Conservation (phyloP, 768 basidiomycete species). For the Solioccasus polychromus region DNA sequence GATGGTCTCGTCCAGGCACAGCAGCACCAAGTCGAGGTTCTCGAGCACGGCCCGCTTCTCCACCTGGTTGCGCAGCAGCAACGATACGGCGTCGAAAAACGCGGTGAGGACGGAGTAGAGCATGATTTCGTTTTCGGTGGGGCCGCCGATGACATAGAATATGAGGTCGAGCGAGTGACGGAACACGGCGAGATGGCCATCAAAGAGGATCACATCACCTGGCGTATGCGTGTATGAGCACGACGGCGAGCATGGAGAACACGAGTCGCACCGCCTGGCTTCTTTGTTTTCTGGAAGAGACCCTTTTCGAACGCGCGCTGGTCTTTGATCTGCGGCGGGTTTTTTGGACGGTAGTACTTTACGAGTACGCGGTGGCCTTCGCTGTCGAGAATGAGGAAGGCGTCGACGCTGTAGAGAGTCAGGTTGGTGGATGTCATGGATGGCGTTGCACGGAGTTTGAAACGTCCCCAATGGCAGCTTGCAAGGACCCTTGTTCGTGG, state of each 20-base stretch:
- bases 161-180: constrained; percentile 94
- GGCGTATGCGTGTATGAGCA: not conserved
- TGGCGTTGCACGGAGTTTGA: constrained; percentile 21
- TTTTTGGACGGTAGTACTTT: constrained; percentile 88
- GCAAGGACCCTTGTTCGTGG: constrained; percentile 8
- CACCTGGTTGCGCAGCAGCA: constrained; percentile 86
- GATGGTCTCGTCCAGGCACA: constrained; percentile 95
- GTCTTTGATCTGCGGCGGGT: constrained; percentile 74
- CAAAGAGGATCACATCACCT: constrained; percentile 95
- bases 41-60: constrained; percentile 95
- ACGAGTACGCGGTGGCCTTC: constrained; percentile 94
- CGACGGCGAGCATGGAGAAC: not conserved
- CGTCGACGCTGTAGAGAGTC: constrained; percentile 83
- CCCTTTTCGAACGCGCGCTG: constrained; percentile 96
- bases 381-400: constrained; percentile 90
- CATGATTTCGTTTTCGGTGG: constrained; percentile 95
- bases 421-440: constrained; percentile 66
- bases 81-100: constrained; percentile 79
- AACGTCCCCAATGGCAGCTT: too few species aligned
- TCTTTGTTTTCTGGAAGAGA: constrained; percentile 93
- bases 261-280: constrained; percentile 70
- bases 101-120: constrained; percentile 80
- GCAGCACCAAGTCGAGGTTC: constrained; percentile 87
- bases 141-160: constrained; percentile 87
- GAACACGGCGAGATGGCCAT: constrained; percentile 87